Percentiles rank a stretch among this genome's conserved stretches.
Conservation (phyloP, 495 filamentous ascomycete genomes). For the Articulospora tetracladia region DNA sequence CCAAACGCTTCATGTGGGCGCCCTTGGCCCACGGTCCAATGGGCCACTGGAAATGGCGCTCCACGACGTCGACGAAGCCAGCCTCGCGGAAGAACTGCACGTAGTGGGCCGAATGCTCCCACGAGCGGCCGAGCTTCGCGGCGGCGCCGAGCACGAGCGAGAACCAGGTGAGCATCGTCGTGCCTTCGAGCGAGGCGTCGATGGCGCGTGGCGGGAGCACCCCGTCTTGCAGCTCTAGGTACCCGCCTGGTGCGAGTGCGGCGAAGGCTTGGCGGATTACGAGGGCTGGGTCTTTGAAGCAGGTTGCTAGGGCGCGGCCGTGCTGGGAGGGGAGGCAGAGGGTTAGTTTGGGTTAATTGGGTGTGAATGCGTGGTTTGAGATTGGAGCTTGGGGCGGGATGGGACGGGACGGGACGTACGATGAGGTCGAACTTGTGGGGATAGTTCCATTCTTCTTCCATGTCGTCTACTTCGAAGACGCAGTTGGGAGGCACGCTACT, state of each 20-base stretch:
- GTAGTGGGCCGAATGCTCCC: background rate
- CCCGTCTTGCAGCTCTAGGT: slow-evolving; percentile 8
- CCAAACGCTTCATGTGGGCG: slow-evolving; percentile 40
- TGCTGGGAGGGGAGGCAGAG: no score
- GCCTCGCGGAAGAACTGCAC: slow-evolving; percentile 38
- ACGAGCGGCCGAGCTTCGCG: background rate
- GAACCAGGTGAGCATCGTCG: background rate
- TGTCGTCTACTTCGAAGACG: slow-evolving; percentile 44
- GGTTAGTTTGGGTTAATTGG: no score
- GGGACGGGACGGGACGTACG: background rate
- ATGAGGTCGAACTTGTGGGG: slow-evolving; percentile 42
- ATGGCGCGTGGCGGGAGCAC: background rate
- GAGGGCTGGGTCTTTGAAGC: background rate
- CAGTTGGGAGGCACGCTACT: slow-evolving; percentile 26
- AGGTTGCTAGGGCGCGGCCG: slow-evolving; percentile 35
- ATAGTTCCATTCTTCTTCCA: slow-evolving; percentile 44
- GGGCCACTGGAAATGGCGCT: slow-evolving; percentile 37
- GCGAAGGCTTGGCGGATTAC: slow-evolving; percentile 28
- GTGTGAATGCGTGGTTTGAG: no score
- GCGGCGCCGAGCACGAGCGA: background rate
- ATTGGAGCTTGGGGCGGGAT: no score
- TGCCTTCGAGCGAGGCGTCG: slow-evolving; percentile 2
- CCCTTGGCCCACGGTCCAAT: slow-evolving; percentile 43
- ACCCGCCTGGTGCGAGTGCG: slow-evolving; percentile 42
- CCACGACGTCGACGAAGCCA: slow-evolving; percentile 53